Base-by-base conservation (phyloP, 2,329 filamentous ascomycete genomes). In the Cladosporium cucumerinum region DNA sequence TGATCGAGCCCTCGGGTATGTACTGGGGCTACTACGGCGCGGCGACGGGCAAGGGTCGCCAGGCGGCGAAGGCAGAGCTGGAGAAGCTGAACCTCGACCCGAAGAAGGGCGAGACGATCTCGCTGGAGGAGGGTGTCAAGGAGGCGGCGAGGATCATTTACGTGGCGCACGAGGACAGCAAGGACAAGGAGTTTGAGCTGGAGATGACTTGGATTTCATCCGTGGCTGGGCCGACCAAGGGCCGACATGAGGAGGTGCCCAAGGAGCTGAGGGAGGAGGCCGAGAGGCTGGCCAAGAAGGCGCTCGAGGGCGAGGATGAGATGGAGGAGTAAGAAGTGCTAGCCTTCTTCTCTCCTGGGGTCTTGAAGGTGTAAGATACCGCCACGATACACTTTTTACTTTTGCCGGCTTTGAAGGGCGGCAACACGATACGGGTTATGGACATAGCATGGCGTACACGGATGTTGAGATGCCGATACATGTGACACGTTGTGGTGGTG, bases 11-110 rank as follows among this genome's bases (percentile, higher is more conserved):
- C 49, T 97, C 93, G 75, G 95, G 95, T 64, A 82, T 94, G 71
- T 98, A 97, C 84, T 99, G 95, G 95, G 95, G 95, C 66, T 99
- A 99, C 85, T 97, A 97, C 79, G 95, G 95, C 72, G 95, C 95
- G 46, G 95, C 95, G 58, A 97, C 95, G 16, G 95, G 95, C 75
- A 99, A 99, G 82, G 95, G 95, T 68, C 87, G 95, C 72, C 95
- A 99, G 82, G 90, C 93, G 61, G 95, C 95, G 75, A 99, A 99
- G 85, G 93, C 94, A 10, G 95, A 99, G 83, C 86, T 99, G 67
- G 95, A 99, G 86, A 99, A 99, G 86, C 85, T 99, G 66, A 92
- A 98, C 78, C 86, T 99, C 65, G 73, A 75, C 52, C 74, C 76
- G 2, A 74, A 73, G 65, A 84, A 87, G 62, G 89, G 88, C 12